Percentiles rank a stretch among this genome's conserved stretches.
phyloP scores from a whole-genome alignment of 1,284 basidiomycete genomes.

The Austroboletus novae-zelandiae region DNA sequence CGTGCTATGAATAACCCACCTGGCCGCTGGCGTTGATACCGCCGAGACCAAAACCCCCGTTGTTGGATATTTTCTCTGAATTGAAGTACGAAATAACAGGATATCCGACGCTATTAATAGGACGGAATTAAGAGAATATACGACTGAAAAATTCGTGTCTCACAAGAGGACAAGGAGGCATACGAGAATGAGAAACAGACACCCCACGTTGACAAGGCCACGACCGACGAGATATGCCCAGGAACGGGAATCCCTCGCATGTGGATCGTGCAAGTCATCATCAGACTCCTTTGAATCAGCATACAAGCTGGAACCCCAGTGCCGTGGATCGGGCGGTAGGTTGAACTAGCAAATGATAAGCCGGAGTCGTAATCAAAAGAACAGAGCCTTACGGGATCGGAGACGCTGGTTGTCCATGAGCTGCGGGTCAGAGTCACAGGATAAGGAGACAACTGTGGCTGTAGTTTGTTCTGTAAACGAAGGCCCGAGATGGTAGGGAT shows the following conservation, averaged over 20 bases:
- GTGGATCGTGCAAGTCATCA: constrained; percentile 57
- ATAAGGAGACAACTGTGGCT: constrained; percentile 31
- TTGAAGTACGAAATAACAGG: constrained; percentile 53
- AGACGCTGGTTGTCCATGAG: constrained; percentile 15
- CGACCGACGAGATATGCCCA: constrained; percentile 38
- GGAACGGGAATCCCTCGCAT: constrained; percentile 26
- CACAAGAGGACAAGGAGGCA: constrained; percentile 54
- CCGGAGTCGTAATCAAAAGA: not conserved
- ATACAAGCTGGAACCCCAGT: constrained; percentile 51
- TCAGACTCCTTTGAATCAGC: constrained; percentile 49
- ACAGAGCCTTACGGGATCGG: constrained; percentile 21
- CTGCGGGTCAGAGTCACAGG: constrained; percentile 12
- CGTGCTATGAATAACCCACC: constrained; percentile 27
- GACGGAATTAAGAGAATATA: not conserved
- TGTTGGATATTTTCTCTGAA: constrained; percentile 30
- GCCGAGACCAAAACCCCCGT: constrained; percentile 63
- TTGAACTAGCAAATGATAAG: constrained; percentile 40
- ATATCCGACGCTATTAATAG: constrained; percentile 47
- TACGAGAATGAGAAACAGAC: constrained; percentile 50
- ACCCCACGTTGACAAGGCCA: constrained; percentile 65
- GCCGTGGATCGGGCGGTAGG: constrained; percentile 49
- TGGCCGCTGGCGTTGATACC: constrained; percentile 76
- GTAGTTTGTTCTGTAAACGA: not conserved
- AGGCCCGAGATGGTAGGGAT: not conserved
- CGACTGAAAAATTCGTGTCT: constrained; percentile 21